Percentiles rank a stretch among this genome's conserved stretches.
phyloP scores from a whole-genome alignment of 352 stramenopile genomes.

The Phytophthora aleatoria region DNA sequence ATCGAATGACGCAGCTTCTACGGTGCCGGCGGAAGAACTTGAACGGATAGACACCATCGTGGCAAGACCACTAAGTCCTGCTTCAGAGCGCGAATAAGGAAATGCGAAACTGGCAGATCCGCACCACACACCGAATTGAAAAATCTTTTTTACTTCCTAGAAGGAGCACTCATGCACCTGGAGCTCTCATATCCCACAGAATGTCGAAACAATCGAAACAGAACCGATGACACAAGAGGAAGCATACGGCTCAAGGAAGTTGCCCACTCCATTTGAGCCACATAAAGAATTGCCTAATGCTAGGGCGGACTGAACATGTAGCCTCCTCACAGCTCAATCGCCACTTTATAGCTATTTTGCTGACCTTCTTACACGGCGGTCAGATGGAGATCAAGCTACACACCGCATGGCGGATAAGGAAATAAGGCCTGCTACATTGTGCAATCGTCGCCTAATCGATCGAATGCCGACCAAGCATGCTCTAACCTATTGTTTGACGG shows the following conservation, averaged over 20 bases:
- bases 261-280: slow-evolving; percentile 19
- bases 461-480: not conserved
- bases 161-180: slow-evolving; percentile 1
- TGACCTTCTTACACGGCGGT: no score
- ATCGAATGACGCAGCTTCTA: slow-evolving; percentile 1
- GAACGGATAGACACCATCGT: slow-evolving; percentile 24
- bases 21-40: slow-evolving; percentile 7
- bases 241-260: slow-evolving; percentile 10
- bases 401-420: slow-evolving; percentile 8
- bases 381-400: not conserved
- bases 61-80: slow-evolving; percentile 4
- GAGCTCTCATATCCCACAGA: slow-evolving; percentile 16
- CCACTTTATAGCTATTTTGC: not conserved
- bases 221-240: slow-evolving; percentile 23
- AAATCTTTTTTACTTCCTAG: not conserved
- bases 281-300: slow-evolving; percentile 27
- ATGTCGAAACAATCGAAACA: slow-evolving; percentile 21
- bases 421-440: not conserved
- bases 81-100: slow-evolving; percentile 21
- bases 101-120: slow-evolving; percentile 18
- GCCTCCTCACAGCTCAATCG: not conserved
- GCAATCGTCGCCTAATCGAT: not conserved
- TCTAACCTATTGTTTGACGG: no score
- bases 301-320: slow-evolving; percentile 12
- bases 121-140: not conserved